Evolutionary conservation across 2,329 filamentous ascomycete genomes (phyloP).

Genomic region (Ramularia endophylla): DNA sequence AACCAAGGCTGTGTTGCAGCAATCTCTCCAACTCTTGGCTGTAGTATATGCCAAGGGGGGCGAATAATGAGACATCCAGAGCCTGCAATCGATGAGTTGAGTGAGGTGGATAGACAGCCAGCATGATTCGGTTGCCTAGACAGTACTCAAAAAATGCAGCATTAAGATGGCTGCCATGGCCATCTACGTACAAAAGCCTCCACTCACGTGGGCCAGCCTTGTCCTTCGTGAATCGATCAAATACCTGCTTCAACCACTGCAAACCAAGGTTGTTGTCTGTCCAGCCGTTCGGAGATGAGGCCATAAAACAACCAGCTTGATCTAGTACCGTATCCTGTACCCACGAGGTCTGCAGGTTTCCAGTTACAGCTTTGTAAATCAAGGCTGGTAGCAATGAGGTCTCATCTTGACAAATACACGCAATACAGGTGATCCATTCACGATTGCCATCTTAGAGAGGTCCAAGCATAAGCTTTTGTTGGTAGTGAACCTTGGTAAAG

Average conservation of each 20-base stretch:
- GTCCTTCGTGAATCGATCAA: not conserved
- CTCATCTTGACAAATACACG: constrained; percentile 13
- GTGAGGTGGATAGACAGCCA: not conserved
- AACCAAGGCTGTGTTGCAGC: not conserved
- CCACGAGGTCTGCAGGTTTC: too few relatives aligned
- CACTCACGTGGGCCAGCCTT: constrained; percentile 2
- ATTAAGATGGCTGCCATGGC: constrained; percentile 2
- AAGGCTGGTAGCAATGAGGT: not conserved
- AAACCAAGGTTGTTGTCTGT: constrained; percentile 2
- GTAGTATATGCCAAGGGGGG: not conserved
- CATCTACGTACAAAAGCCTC: constrained; percentile 3
- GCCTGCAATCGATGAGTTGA: not conserved
- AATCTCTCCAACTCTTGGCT: not conserved
- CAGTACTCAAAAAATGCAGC: constrained; percentile 1
- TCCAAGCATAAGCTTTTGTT: constrained; percentile 6
- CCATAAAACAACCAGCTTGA: not conserved
- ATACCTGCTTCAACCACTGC: constrained; percentile 1
- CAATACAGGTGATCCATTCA: constrained; percentile 13
- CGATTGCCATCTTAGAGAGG: constrained; percentile 14
- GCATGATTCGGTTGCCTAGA: not conserved
- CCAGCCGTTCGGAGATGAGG: constrained; percentile 4
- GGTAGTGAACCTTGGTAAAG: constrained; percentile 8
- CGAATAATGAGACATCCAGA: not conserved
- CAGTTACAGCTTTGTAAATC: too few relatives aligned
- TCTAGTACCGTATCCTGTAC: too few relatives aligned